Evolutionary conservation across 495 filamentous ascomycete genomes (phyloP).

Genomic region (Aspergillus taichungensis): DNA sequence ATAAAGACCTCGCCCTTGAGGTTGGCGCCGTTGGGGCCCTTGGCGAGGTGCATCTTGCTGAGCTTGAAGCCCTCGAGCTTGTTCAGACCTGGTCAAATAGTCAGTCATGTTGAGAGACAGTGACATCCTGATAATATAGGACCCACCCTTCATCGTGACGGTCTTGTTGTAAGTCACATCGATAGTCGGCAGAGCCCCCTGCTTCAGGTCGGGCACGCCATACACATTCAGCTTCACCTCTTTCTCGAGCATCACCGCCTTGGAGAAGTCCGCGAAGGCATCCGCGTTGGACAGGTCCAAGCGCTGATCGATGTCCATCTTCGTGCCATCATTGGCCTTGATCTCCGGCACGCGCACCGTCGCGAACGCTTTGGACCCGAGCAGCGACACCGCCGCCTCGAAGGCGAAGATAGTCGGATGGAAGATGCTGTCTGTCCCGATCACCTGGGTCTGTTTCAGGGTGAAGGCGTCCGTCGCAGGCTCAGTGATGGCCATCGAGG

Average conservation of each 20-base stretch:
- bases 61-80: slow-evolving; percentile 52
- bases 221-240: slow-evolving; percentile 49
- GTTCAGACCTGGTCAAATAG: slow-evolving; percentile 44
- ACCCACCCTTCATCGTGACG: slow-evolving; percentile 46
- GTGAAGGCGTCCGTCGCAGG: slow-evolving; percentile 49
- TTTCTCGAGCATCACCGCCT: slow-evolving; percentile 45
- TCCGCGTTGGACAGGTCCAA: slow-evolving; percentile 41
- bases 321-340: slow-evolving; percentile 46
- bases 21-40: slow-evolving; percentile 42
- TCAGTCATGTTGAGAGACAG: neutral
- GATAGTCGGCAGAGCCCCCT: slow-evolving; percentile 39
- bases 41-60: slow-evolving; percentile 34
- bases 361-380: slow-evolving; percentile 47
- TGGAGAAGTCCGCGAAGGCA: slow-evolving; percentile 51
- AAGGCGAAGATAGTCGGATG: slow-evolving; percentile 50
- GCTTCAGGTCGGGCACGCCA: slow-evolving; percentile 47
- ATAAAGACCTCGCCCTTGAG: slow-evolving; percentile 55
- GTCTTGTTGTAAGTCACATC: slow-evolving; percentile 49
- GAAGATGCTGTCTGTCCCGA: slow-evolving; percentile 38
- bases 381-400: slow-evolving; percentile 41
- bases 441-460: slow-evolving; percentile 42
- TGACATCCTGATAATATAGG: neutral
- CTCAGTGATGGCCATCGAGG: slow-evolving; percentile 47
- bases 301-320: slow-evolving; percentile 44
- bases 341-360: slow-evolving; percentile 46